These are phyloP conservation scores for Phytophthora pisi DNA, from an alignment of 352 stramenopile genomes.

Conservation along the genomic window DNA sequence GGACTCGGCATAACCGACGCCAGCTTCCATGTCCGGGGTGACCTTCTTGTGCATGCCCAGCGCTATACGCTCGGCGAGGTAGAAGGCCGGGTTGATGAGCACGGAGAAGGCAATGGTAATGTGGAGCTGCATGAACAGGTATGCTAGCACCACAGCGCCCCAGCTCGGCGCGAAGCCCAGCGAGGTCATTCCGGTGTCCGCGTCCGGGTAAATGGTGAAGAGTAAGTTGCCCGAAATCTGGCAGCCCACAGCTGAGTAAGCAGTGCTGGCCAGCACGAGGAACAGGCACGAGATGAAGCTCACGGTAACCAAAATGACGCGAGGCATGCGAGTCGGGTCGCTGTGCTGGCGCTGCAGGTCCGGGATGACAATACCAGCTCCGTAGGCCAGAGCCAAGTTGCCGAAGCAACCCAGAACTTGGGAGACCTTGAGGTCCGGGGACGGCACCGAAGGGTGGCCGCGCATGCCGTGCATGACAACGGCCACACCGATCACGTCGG, in stretches of 20 bases:
- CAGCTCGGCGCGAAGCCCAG: conserved; percentile 48
- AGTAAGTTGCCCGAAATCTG: too few relatives aligned
- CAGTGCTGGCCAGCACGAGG: too few relatives aligned
- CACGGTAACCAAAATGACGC: conserved; percentile 47
- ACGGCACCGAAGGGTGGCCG: conserved; percentile 37
- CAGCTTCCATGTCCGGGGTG: conserved; percentile 20
- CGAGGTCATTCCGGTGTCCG: conserved; percentile 27
- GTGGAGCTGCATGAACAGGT: conserved; percentile 63
- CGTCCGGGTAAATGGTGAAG: conserved; percentile 7
- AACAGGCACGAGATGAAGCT: conserved; percentile 32
- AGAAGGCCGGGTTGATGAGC: conserved; percentile 56
- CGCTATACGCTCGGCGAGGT: conserved; percentile 50
- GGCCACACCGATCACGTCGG: conserved; percentile 44
- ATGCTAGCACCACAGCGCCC: conserved; percentile 49
- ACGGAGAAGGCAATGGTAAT: conserved; percentile 61
- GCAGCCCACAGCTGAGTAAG: too few relatives aligned
- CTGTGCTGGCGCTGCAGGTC: conserved; percentile 54
- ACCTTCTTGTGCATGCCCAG: conserved; percentile 53
- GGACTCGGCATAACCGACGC: conserved; percentile 24
- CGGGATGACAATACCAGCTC: conserved; percentile 55
- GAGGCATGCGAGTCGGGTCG: conserved; percentile 54
- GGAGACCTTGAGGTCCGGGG: conserved; percentile 43
- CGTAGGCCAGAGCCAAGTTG: conserved; percentile 62
- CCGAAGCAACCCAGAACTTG: conserved; percentile 50
- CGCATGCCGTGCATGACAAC: conserved; percentile 47